These are phyloP conservation scores for Cucurbita moschata DNA, from an alignment of 306 rosid species.

Conservation along the genomic window DNA sequence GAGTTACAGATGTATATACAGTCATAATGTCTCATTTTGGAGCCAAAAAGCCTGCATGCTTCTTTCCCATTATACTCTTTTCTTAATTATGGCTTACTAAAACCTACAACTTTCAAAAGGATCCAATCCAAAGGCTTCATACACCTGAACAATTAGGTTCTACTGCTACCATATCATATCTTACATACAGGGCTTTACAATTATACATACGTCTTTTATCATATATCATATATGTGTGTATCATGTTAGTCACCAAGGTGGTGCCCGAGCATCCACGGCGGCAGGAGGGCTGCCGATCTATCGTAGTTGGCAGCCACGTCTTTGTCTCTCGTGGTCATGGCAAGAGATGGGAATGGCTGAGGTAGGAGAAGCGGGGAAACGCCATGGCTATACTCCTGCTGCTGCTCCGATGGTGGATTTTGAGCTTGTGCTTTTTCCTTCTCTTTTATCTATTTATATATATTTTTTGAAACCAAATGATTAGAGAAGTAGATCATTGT, in stretches of 20 bases:
- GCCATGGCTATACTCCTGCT: conserved; percentile 5
- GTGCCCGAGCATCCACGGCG: conserved; percentile 52
- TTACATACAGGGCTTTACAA: background rate
- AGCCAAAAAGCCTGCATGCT: too few species aligned
- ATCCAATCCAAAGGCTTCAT: background rate
- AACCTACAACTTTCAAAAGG: too few species aligned
- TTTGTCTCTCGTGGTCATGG: conserved; percentile 14
- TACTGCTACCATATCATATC: background rate
- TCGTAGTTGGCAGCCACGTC: background rate
- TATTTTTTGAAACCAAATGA: background rate
- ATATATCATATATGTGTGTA: background rate
- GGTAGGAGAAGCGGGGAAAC: conserved; percentile 10
- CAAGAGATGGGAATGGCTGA: conserved; percentile 27
- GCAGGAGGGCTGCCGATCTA: conserved; percentile 18
- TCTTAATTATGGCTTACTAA: too few species aligned
- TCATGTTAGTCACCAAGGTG: conserved; percentile 16
- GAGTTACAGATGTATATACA: too few species aligned
- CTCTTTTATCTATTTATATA: conserved; percentile 37
- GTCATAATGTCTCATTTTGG: too few species aligned
- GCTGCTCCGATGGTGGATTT: conserved; percentile 15
- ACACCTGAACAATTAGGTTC: background rate
- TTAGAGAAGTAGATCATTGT: background rate
- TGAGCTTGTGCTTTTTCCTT: conserved; percentile 35
- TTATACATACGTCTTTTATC: background rate
- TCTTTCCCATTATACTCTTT: too few species aligned